These are phyloP conservation scores for Turritis glabra DNA, from an alignment of 345 rosid genomes.

Conservation along the genomic window DNA sequence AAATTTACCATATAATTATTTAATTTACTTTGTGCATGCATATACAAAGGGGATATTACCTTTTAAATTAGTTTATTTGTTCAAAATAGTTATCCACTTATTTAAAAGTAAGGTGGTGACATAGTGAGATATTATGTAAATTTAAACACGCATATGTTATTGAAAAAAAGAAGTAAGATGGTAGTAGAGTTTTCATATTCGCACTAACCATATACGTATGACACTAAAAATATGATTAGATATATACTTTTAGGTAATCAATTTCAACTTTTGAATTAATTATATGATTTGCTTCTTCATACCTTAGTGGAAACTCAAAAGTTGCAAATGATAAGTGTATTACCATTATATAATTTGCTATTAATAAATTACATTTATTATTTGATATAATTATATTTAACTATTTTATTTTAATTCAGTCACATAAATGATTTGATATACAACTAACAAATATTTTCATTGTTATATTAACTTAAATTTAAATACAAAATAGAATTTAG, in stretches of 20 bases:
- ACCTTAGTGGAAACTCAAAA: background rate
- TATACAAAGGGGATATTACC: background rate
- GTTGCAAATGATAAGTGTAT: background rate
- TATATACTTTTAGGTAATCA: background rate
- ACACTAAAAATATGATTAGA: slow-evolving; percentile 15
- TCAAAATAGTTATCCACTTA: no score
- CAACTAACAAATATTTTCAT: no score
- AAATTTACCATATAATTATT: no score
- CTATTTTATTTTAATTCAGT: background rate
- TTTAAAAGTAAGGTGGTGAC: no score
- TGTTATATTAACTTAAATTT: no score
- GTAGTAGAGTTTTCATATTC: slow-evolving; percentile 3
- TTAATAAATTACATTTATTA: background rate
- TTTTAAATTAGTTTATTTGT: no score
- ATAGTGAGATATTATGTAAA: background rate
- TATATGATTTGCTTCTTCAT: background rate
- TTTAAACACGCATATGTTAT: background rate
- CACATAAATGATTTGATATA: background rate
- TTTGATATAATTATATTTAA: background rate
- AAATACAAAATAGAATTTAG: background rate
- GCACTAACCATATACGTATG: background rate
- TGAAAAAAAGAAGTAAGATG: background rate
- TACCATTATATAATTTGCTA: background rate
- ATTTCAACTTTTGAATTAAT: background rate
- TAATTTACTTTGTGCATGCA: background rate